Percentiles rank a stretch among this genome's conserved stretches.
Conservation (phyloP, 2,329 filamentous ascomycete species). For the Colletotrichum endophyticum region DNA sequence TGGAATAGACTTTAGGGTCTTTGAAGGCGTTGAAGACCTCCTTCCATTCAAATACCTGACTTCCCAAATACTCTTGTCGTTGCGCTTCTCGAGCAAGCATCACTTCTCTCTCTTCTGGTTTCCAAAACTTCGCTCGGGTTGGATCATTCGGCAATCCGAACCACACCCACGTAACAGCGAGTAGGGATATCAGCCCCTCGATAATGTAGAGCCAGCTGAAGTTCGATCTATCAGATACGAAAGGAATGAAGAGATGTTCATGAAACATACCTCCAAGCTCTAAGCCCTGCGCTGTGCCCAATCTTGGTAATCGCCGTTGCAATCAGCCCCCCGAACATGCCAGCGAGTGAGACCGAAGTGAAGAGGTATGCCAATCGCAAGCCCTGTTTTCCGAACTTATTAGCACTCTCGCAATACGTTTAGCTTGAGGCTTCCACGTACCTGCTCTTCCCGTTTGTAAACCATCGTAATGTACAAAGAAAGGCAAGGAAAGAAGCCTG, state of each 20-base stretch:
- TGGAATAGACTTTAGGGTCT: conserved; percentile 57
- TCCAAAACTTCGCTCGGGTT: conserved; percentile 51
- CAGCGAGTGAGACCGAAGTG: conserved; percentile 33
- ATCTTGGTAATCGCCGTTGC: conserved; percentile 42
- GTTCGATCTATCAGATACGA: neutral
- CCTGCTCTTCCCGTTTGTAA: conserved; percentile 5
- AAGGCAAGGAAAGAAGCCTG: conserved; percentile 31
- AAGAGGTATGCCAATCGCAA: conserved; percentile 35
- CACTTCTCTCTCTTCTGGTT: conserved; percentile 49
- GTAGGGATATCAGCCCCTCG: conserved; percentile 42
- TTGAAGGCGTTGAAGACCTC: conserved; percentile 51
- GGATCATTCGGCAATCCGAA: conserved; percentile 52
- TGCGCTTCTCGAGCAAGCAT: conserved; percentile 52
- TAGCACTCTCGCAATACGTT: neutral
- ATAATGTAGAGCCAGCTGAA: conserved; percentile 53
- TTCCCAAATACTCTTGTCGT: conserved; percentile 50
- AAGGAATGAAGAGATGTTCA: neutral
- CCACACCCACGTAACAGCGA: conserved; percentile 46
- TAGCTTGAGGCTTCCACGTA: neutral
- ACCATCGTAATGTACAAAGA: conserved; percentile 26
- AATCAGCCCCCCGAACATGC: conserved; percentile 33
- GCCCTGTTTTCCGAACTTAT: neutral
- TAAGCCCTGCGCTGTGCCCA: conserved; percentile 47
- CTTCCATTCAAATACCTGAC: conserved; percentile 51
- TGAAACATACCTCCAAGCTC: conserved; percentile 42